Evolutionary conservation across 768 basidiomycete species (phyloP), one percentile per base, ranked within the genome.

Genomic region (Phanerochaete sordida): DNA sequence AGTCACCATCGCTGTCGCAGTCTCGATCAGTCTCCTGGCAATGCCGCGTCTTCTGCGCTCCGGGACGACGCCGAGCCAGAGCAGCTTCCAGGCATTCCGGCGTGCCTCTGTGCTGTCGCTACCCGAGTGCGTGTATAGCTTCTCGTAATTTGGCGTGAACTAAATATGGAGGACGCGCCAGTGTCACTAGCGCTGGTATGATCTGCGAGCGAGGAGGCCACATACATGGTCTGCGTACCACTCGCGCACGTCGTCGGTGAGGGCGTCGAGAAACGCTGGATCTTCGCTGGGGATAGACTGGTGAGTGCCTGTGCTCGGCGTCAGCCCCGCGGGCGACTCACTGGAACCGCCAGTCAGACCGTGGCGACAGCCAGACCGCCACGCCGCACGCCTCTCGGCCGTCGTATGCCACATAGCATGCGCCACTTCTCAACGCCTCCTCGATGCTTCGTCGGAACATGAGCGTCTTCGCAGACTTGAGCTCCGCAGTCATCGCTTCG

Each of bases 201-300:
- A 53, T 30, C 51, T 43, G 21, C 51, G 30, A 21, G 31, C 19
- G 24, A 37, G 23, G 5, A 35, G 44, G 15, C 15, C 24, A 60
- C 58, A 6, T 24, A 64, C 62, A 26, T 64, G 62, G 16, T 60
- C 28, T 4, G 28, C 52, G 30, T 64, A 64, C 62, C 62, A 64
- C 44, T 64, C 59, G 21, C 45, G 59, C 31, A 59, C 31, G 8
- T 48, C 59, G 2, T 44, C 47, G 7, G 59, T 28, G 27, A 64
- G 50, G 12, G 15, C n/a, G 15, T 46, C 26, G 9, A 58, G 2
- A 45, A 64, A 64, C 23, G 39, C 8, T 16, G 47, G 5, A 33
- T 64, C 62, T n/a, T 60, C 58, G 35, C 62, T 64, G 50, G 3
- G 4, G 33, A 28, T 4, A 26, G 23, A 50, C 15, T 19, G 33